A percentile compares a stretch with the other conserved stretches of the same genome.
Conservation (phyloP, 1,139 yeast species). For the Candida labiduridarum region DNA sequence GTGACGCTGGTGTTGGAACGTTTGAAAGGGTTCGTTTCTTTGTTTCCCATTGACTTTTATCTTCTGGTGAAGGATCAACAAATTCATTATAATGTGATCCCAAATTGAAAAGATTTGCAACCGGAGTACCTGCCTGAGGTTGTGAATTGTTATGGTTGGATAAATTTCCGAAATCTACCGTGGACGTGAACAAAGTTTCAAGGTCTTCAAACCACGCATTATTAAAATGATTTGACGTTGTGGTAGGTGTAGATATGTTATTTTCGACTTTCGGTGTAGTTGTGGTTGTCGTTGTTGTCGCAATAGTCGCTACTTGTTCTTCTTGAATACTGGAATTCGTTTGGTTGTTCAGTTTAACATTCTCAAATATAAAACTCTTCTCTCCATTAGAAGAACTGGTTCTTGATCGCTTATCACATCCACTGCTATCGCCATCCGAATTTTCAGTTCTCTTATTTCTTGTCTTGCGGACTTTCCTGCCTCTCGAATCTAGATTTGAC, state of each 20-base stretch:
- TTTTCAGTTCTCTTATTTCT: background rate
- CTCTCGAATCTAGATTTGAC: background rate
- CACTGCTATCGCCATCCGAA: background rate
- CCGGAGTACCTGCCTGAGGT: background rate
- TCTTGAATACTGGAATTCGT: background rate
- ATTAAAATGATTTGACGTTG: conserved; percentile 9
- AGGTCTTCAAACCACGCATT: conserved; percentile 22
- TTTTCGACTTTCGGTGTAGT: background rate
- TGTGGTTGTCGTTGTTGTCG: background rate
- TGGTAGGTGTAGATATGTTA: background rate
- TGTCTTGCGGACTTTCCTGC: background rate
- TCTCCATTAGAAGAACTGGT: background rate
- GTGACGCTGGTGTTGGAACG: background rate
- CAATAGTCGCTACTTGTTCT: background rate
- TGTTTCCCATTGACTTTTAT: background rate
- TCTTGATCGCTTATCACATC: background rate
- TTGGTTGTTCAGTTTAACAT: background rate
- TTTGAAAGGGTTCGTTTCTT: background rate
- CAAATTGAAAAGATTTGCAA: background rate
- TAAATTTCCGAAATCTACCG: background rate
- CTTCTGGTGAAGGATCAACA: conserved; percentile 1
- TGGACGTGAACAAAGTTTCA: conserved; percentile 21
- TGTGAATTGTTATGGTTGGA: background rate
- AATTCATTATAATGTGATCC: background rate
- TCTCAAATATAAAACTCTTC: background rate